These are phyloP conservation scores for Lepraria neglecta DNA, from an alignment of 495 filamentous ascomycete species.

Conservation along the genomic window DNA sequence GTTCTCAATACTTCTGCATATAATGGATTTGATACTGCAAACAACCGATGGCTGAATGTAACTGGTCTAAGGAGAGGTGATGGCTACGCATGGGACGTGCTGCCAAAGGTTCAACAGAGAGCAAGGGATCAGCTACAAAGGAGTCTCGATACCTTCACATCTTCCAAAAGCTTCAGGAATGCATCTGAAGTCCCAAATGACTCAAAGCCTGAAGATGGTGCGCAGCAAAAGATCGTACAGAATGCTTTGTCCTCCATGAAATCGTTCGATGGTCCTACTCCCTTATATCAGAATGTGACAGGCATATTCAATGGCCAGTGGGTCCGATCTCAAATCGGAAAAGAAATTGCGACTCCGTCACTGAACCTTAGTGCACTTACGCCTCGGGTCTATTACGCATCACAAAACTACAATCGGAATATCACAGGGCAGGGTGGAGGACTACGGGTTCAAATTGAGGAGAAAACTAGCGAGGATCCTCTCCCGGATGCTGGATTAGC, in stretches of 20 bases:
- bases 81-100: conserved; percentile 64
- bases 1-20: conserved; percentile 67
- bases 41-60: conserved; percentile 64
- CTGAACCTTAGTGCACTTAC: conserved; percentile 50
- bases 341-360: conserved; percentile 21
- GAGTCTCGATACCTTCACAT: conserved; percentile 39
- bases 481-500: conserved; percentile 34
- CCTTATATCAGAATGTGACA: conserved; percentile 74
- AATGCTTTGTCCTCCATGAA: conserved; percentile 39
- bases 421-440: conserved; percentile 53
- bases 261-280: conserved; percentile 40
- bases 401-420: conserved; percentile 58
- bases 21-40: conserved; percentile 60
- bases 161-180: conserved; percentile 13
- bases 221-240: conserved; percentile 37
- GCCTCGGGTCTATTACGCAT: conserved; percentile 44
- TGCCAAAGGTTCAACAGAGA: conserved; percentile 50
- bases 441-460: conserved; percentile 42
- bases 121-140: conserved; percentile 46
- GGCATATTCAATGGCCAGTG: conserved; percentile 70
- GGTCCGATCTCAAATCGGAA: conserved; percentile 45
- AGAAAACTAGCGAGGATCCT: conserved; percentile 35
- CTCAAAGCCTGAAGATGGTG: not conserved
- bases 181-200: conserved; percentile 30
- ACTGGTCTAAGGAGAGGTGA: conserved; percentile 68